phyloP scores from a whole-genome alignment of 2,329 filamentous ascomycete genomes.

The Leptosphaerulina australis region DNA sequence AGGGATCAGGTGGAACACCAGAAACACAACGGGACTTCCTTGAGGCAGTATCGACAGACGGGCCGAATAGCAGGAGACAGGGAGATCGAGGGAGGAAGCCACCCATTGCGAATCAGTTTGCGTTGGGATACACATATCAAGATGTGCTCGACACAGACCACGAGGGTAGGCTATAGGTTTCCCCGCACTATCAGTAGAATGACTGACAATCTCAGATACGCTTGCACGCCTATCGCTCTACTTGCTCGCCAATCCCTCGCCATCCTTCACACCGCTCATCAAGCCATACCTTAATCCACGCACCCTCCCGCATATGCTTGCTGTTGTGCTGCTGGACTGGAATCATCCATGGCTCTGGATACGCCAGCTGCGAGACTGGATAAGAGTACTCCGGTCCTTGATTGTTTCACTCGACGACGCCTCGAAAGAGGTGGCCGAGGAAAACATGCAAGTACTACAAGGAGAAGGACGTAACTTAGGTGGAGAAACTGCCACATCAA shows the following conservation, averaged over 20 bases:
- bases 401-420: slow-evolving; percentile 75
- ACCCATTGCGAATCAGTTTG: slow-evolving; percentile 89
- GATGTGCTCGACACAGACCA: slow-evolving; percentile 93
- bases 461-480: slow-evolving; percentile 55
- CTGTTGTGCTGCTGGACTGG: slow-evolving; percentile 96
- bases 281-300: slow-evolving; percentile 82
- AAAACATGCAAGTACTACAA: slow-evolving; percentile 80
- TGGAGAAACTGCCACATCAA: slow-evolving; percentile 35
- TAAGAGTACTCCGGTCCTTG: slow-evolving; percentile 79
- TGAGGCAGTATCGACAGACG: slow-evolving; percentile 55
- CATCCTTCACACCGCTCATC: slow-evolving; percentile 80
- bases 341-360: slow-evolving; percentile 92
- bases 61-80: slow-evolving; percentile 56
- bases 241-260: slow-evolving; percentile 82
- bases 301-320: slow-evolving; percentile 80
- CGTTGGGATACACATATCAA: slow-evolving; percentile 92
- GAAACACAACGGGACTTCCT: slow-evolving; percentile 86
- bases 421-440: slow-evolving; percentile 83
- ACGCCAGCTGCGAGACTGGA: slow-evolving; percentile 86
- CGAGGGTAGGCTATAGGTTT: slow-evolving; percentile 68
- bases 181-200: neutral
- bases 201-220: slow-evolving; percentile 65
- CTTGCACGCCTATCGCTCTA: slow-evolving; percentile 89
- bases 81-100: slow-evolving; percentile 62
- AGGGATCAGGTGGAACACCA: slow-evolving; percentile 71